Evolutionary conservation across 352 stramenopile genomes (phyloP), one percentile per base, ranked within the genome.

Genomic region (Blastocystis sp.): DNA sequence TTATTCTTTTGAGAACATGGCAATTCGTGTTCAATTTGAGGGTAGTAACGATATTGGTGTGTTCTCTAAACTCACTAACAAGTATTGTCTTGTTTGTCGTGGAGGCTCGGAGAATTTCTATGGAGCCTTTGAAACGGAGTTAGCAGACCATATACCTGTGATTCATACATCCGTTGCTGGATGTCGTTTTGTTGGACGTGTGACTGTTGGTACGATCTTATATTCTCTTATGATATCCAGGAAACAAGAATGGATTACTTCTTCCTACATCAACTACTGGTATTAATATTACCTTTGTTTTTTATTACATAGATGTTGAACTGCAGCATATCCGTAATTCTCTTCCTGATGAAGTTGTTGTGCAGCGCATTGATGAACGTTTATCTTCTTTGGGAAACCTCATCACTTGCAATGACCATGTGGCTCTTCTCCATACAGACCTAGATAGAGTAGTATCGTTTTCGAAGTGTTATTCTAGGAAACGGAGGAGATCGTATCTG

Each of bases 31-130:
- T 74, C 93, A 97, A 83, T 98, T 98, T 92, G 97, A 99, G 91
- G 98, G 98, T 90, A 97, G 92, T 77, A 98, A 98, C 88, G 97
- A 99, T 91, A 97, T 99, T 85, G 97, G 97, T 54, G 96, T 99
- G 59, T 99, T 99, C 91, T 95, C 95, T 63, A 97, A 97, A 88
- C 92, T 99, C 83, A 99, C 97, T 19, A 99, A 99, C 91, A 93
- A 93, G 37, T 99, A 99, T 90, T 95, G 93, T 65, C 93, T 99
- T 74, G 90, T 90, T 61, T 89, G 86, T 69, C 91, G 93, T 43
- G 93, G 93, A 56, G 91, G 92, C 9, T 93, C 90, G 32, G 93
- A 96, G 88, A 98, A 98, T 91, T 99, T 98, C 90, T 99, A 98
- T 93, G 97, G 93, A 87, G 95, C 96, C 11, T 98, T 98, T 88